Evolutionary conservation across 495 filamentous ascomycete genomes (phyloP).

Genomic region (Penicillium lagena): DNA sequence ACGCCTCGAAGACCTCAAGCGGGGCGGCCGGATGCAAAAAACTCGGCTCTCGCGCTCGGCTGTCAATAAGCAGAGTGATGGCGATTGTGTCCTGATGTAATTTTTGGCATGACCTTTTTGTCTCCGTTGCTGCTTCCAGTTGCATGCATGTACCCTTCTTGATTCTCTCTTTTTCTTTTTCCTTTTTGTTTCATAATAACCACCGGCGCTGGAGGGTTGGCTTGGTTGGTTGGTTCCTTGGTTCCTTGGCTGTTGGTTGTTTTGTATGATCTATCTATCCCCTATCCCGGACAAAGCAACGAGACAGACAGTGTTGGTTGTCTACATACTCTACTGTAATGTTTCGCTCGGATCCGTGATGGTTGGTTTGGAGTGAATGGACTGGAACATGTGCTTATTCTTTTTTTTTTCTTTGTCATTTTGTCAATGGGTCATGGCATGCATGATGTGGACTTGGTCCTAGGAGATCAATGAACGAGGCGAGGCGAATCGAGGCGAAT

Average conservation of each 20-base stretch:
- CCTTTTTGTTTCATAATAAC: conserved; percentile 6
- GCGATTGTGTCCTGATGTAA: conserved; percentile 79
- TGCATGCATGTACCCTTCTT: background rate
- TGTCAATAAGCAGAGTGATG: conserved; percentile 74
- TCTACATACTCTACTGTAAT: too few species aligned
- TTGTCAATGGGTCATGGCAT: background rate
- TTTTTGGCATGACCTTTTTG: background rate
- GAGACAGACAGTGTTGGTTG: too few species aligned
- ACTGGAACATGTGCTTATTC: background rate
- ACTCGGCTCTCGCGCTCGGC: conserved; percentile 79
- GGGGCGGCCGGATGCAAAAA: conserved; percentile 59
- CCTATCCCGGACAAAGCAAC: background rate
- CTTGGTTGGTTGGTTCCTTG: background rate
- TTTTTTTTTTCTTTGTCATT: background rate
- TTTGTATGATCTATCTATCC: conserved; percentile 9
- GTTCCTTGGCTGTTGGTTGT: background rate
- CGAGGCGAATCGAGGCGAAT: conserved; percentile 2
- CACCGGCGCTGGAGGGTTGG: conserved; percentile 8
- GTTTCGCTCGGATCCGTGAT: too few species aligned
- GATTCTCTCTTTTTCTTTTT: conserved; percentile 1
- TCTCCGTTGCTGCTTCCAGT: too few species aligned
- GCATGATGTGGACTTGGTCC: background rate
- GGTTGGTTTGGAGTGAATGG: too few species aligned
- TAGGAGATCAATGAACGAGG: conserved; percentile 2
- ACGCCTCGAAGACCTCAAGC: conserved; percentile 86